A percentile compares a stretch with the other conserved stretches of the same genome.
phyloP scores from a whole-genome alignment of 257 asterid species.

The Lycium barbarum region DNA sequence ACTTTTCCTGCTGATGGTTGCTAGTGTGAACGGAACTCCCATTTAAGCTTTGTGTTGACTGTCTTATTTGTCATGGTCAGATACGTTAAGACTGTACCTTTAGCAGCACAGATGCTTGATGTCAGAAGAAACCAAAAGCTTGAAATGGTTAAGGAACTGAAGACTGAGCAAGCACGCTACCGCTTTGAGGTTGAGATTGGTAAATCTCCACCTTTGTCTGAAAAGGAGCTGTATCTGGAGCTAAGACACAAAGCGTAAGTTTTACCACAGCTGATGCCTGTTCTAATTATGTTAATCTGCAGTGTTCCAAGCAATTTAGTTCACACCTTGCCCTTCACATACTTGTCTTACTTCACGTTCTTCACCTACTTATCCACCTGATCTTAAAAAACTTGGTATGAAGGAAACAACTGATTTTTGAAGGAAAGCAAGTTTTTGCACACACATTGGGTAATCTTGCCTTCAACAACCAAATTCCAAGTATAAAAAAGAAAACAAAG shows the following conservation, averaged over 20 bases:
- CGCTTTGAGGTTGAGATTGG: conserved; percentile 95
- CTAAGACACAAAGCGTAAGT: conserved; percentile 87
- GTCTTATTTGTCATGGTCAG: conserved; percentile 53
- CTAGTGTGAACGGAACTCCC: background rate
- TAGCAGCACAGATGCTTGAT: conserved; percentile 89
- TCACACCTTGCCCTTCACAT: background rate
- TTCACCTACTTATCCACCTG: conserved; percentile 2
- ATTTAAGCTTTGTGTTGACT: conserved; percentile 17
- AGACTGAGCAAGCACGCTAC: conserved; percentile 83
- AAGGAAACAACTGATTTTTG: background rate
- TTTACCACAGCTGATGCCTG: conserved; percentile 23
- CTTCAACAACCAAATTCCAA: background rate
- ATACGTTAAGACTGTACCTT: conserved; percentile 91
- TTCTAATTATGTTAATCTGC: conserved; percentile 8
- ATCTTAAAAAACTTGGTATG: conserved; percentile 15
- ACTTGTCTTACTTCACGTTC: too few species aligned
- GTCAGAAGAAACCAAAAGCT: conserved; percentile 83
- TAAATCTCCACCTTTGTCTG: conserved; percentile 94
- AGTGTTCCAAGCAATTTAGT: conserved; percentile 18
- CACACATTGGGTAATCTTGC: background rate
- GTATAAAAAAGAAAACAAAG: background rate
- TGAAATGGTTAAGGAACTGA: conserved; percentile 80
- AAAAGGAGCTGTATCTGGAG: conserved; percentile 79
- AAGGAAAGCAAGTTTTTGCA: background rate
- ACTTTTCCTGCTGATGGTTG: conserved; percentile 28